phyloP scores from a whole-genome alignment of 805 yeast species.

The Saturnispora silvae region DNA sequence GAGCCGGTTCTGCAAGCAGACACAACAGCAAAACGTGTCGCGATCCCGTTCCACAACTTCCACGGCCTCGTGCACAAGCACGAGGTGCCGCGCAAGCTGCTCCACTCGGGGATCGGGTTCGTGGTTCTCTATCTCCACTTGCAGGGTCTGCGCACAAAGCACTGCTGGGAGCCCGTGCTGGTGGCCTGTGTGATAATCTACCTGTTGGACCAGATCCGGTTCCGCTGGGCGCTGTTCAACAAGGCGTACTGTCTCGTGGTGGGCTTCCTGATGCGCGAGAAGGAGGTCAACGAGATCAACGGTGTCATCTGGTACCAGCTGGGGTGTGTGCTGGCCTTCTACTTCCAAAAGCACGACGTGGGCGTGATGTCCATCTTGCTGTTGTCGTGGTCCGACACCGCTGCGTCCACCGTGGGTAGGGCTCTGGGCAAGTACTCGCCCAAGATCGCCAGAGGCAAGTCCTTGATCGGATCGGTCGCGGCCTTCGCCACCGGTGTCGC shows the following conservation, averaged over 20 bases:
- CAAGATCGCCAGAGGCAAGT: conserved; percentile 60
- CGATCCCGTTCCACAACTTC: conserved; percentile 22
- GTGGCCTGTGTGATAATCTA: conserved; percentile 47
- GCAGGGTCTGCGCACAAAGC: conserved; percentile 41
- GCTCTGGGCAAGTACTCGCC: conserved; percentile 78
- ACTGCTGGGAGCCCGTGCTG: conserved; percentile 51
- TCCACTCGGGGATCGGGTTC: conserved; percentile 86
- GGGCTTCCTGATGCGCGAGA: conserved; percentile 79
- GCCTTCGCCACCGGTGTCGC: conserved; percentile 67
- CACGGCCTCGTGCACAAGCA: conserved; percentile 39
- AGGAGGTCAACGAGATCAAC: conserved; percentile 61
- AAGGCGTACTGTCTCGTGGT: conserved; percentile 50
- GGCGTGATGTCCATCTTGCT: conserved; percentile 64
- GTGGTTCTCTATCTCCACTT: conserved; percentile 67
- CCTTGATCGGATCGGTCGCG: conserved; percentile 84
- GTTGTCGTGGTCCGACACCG: conserved; percentile 94
- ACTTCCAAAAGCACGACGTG: conserved; percentile 69
- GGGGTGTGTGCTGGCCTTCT: conserved; percentile 66
- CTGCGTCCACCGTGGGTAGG: conserved; percentile 91
- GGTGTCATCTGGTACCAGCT: conserved; percentile 84
- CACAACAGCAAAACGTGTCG: neutral
- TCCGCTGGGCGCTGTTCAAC: conserved; percentile 54
- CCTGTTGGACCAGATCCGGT: conserved; percentile 56
- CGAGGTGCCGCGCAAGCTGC: conserved; percentile 78
- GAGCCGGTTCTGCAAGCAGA: conserved; percentile 1